A percentile compares a stretch with the other conserved stretches of the same genome.
Evolutionary conservation across 169 alveolate genomes (phyloP).

Genomic region (Plasmodium billcollinsi): DNA sequence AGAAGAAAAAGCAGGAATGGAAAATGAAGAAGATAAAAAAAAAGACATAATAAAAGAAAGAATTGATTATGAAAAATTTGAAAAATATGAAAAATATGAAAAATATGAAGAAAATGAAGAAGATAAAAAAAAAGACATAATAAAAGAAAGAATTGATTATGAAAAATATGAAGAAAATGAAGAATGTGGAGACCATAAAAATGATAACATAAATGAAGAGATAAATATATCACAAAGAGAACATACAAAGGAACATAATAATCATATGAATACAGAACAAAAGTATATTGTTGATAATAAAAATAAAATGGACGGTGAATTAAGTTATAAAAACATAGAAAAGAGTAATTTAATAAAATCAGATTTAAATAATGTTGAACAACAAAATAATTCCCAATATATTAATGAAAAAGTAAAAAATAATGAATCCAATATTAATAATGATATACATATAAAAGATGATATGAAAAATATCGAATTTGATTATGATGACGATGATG

Average conservation of each 20-base stretch:
- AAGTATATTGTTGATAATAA: no score
- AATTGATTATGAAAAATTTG: neutral
- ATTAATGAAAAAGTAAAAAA: no score
- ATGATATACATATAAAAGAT: no score
- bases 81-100: neutral
- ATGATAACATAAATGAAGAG: neutral
- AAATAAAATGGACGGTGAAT: no score
- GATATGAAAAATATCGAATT: no score
- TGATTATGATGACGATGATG: constrained; percentile 14
- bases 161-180: constrained; percentile 4
- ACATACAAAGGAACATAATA: neutral
- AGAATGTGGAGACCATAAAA: neutral
- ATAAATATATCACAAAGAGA: neutral
- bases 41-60: neutral
- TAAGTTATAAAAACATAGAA: no score
- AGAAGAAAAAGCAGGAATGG: neutral
- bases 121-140: neutral
- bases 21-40: constrained; percentile 2
- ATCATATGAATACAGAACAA: neutral
- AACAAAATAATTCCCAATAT: no score
- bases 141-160: constrained; percentile 1
- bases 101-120: neutral
- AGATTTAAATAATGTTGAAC: no score
- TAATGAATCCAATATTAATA: no score
- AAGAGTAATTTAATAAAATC: no score